phyloP scores from a whole-genome alignment of 1,284 basidiomycete genomes.

The Thelephora terrestris region DNA sequence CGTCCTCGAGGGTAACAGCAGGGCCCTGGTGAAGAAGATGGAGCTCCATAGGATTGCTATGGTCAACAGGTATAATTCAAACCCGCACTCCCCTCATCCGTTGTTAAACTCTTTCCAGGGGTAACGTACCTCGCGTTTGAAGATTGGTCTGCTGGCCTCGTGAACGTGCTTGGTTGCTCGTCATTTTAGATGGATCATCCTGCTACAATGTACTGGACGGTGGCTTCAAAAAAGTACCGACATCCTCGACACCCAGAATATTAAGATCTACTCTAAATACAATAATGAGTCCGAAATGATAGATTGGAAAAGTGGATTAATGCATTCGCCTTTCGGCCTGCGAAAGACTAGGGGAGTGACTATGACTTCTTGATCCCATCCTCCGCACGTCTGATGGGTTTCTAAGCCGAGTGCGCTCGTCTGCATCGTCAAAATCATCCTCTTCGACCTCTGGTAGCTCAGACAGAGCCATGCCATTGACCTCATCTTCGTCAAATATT shows the following conservation, averaged over 20 bases:
- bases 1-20: constrained; percentile 49
- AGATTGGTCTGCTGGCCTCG: background rate
- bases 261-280: background rate
- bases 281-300: background rate
- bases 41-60: constrained; percentile 64
- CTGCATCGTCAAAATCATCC: constrained; percentile 23
- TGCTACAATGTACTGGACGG: too few species aligned
- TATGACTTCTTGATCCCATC: background rate
- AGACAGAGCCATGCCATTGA: constrained; percentile 17
- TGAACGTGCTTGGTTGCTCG: too few species aligned
- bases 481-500: constrained; percentile 43
- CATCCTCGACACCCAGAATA: background rate
- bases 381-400: background rate
- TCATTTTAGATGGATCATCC: too few species aligned
- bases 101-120: background rate
- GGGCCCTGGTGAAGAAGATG: constrained; percentile 46
- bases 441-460: constrained; percentile 24
- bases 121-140: background rate
- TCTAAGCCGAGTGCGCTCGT: constrained; percentile 25
- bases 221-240: too few species aligned
- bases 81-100: background rate
- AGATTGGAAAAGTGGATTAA: background rate
- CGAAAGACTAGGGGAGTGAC: background rate
- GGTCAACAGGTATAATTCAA: constrained; percentile 67
- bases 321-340: background rate